Percentiles rank a stretch among this genome's conserved stretches.
Evolutionary conservation across 2,329 filamentous ascomycete species (phyloP).

Genomic region (Calonectria honghensis): DNA sequence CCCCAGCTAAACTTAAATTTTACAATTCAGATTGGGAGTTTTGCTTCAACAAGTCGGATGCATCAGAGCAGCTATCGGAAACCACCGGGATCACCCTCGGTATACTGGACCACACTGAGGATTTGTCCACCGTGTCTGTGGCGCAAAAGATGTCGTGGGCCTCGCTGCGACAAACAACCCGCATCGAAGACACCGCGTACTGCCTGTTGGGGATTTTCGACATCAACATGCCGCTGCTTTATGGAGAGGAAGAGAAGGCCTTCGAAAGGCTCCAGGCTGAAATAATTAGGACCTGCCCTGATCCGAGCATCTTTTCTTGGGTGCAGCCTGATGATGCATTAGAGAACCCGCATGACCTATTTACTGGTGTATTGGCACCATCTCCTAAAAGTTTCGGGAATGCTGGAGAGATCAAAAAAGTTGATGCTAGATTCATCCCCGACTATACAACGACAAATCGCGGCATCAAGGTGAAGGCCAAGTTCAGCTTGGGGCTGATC

Average conservation of each 20-base stretch:
- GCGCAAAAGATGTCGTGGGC: constrained; percentile 20
- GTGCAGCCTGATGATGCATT: background rate
- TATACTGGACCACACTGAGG: background rate
- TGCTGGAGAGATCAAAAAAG: background rate
- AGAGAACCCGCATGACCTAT: background rate
- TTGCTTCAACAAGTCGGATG: background rate
- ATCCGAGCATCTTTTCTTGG: constrained; percentile 19
- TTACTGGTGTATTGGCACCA: background rate
- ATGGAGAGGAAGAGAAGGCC: constrained; percentile 2
- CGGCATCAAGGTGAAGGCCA: constrained; percentile 12
- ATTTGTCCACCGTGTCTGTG: background rate
- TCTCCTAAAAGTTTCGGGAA: background rate
- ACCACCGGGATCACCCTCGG: background rate
- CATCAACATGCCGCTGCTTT: constrained; percentile 13
- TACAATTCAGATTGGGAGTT: background rate
- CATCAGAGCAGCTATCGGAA: background rate
- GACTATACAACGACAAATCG: constrained; percentile 1
- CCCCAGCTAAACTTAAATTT: background rate
- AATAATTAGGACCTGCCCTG: constrained; percentile 4
- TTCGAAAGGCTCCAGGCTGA: background rate
- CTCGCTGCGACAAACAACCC: background rate
- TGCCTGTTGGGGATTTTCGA: background rate
- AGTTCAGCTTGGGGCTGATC: background rate
- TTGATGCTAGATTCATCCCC: background rate
- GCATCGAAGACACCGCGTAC: constrained; percentile 11